Evolutionary conservation across 2,329 filamentous ascomycete species (phyloP), one percentile per base, ranked within the genome.

Genomic region (Fusarium fracticaudum): DNA sequence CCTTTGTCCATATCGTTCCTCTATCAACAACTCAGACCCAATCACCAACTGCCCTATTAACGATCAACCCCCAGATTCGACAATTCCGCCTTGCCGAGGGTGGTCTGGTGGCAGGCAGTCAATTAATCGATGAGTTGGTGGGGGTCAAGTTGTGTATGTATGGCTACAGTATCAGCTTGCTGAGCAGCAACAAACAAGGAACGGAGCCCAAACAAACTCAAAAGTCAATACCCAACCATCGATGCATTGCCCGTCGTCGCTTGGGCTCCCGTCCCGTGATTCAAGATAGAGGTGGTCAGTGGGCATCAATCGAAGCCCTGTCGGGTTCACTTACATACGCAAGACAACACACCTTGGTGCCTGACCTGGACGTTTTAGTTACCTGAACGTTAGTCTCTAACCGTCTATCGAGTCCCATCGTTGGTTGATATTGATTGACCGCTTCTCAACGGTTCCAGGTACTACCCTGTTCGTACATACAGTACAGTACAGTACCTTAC

Each of bases 361-460:
- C 78, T 78, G 77, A 80, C 71, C 69, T 64, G 51, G 57, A 47
- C 43, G 20, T 29, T 59, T 59, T 59, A 59, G 55, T n/a, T 45
- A 35, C 53, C 38, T 51, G 48, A 24, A 35, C 31, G 22, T 47
- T 45, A 20, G 38, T 20, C 26, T 57, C 53, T 45, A 45, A 64
- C 69, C 53, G 26, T 44, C 53, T 45, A 45, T 71, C 69, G 47
- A 73, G 44, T 72, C 59, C 67, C 69, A 68, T 76, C 66, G 61
- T 63, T 64, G 67, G 68, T 72, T 67, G 43, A 31, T n/a, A 8
- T 69, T 50, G 64, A 76, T 79, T 79, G 78, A 81, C 80, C 80
- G 80, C 80, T 81, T 74, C 76, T 80, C 77, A 62, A 71, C 67
- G 72, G 71, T 80, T 73, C 80, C 75, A 74, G 80, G 80, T 77